phyloP scores from a whole-genome alignment of 2,329 filamentous ascomycete species.

The Diaporthe batatas region DNA sequence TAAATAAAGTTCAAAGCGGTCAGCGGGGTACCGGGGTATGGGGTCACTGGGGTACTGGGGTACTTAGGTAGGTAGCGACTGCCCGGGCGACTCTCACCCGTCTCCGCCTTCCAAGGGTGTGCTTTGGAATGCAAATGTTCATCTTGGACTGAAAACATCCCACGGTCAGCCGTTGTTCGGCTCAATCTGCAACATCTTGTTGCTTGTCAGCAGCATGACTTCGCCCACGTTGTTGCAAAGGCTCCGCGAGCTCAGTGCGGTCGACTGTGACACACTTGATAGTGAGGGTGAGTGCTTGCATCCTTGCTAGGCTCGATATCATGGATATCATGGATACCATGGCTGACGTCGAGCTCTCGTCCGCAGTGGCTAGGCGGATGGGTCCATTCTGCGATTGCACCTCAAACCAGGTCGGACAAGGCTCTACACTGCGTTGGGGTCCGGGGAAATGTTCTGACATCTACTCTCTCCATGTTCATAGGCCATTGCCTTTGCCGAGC shows the following conservation, averaged over 20 bases:
- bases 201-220: conserved; percentile 10
- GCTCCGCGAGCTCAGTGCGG: conserved; percentile 57
- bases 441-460: conserved; percentile 10
- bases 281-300: conserved; percentile 55
- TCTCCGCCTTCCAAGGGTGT: too few species aligned
- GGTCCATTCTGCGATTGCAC: conserved; percentile 67
- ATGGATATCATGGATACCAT: too few species aligned
- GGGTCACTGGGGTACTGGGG: too few species aligned
- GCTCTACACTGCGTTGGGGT: too few species aligned
- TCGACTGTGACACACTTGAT: conserved; percentile 67
- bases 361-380: conserved; percentile 57
- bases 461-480: conserved; percentile 42
- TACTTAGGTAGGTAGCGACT: too few species aligned
- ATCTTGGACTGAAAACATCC: too few species aligned
- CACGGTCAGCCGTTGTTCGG: background rate
- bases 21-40: too few species aligned
- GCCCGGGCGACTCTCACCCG: too few species aligned
- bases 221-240: conserved; percentile 54
- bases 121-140: too few species aligned
- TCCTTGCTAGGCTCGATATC: too few species aligned
- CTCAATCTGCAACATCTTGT: background rate
- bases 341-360: too few species aligned
- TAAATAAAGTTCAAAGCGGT: too few species aligned
- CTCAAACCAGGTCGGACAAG: conserved; percentile 62
- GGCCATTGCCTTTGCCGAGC: conserved; percentile 65